Evolutionary conservation across 2,329 filamentous ascomycete genomes (phyloP).

Genomic region (Xylariomycetidae sp.): DNA sequence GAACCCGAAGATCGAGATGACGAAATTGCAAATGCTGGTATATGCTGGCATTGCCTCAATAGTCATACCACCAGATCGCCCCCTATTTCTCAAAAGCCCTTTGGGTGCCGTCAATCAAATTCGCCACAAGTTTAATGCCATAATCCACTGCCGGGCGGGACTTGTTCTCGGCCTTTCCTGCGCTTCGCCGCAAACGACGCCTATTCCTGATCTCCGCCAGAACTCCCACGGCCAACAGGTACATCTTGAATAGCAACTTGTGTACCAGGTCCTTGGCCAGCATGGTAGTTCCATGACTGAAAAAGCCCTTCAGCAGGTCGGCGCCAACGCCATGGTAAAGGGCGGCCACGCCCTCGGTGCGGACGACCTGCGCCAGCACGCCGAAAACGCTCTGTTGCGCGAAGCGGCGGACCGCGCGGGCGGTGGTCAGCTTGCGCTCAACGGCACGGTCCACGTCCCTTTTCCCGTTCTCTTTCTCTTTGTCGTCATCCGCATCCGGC

Average conservation of each 20-base stretch:
- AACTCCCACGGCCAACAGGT: constrained; percentile 56
- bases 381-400: constrained; percentile 52
- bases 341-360: constrained; percentile 59
- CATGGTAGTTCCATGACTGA: constrained; percentile 84
- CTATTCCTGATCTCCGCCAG: constrained; percentile 19
- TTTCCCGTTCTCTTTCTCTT: constrained; percentile 4
- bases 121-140: constrained; percentile 15
- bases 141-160: too few relatives aligned
- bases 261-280: constrained; percentile 76
- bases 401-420: constrained; percentile 20
- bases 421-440: constrained; percentile 23
- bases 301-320: constrained; percentile 76
- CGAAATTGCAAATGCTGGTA: too few relatives aligned
- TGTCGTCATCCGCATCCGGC: constrained; percentile 4
- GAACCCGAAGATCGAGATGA: too few relatives aligned
- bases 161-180: neutral
- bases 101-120: constrained; percentile 18
- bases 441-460: constrained; percentile 20
- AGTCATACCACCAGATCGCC: neutral
- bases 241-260: constrained; percentile 62
- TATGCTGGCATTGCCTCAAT: too few relatives aligned
- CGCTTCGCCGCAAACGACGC: neutral
- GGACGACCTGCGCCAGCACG: constrained; percentile 51
- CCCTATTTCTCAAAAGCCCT: constrained; percentile 4
- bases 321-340: constrained; percentile 72